phyloP scores from a whole-genome alignment of 2,329 filamentous ascomycete genomes.

The Diaporthe helianthi region DNA sequence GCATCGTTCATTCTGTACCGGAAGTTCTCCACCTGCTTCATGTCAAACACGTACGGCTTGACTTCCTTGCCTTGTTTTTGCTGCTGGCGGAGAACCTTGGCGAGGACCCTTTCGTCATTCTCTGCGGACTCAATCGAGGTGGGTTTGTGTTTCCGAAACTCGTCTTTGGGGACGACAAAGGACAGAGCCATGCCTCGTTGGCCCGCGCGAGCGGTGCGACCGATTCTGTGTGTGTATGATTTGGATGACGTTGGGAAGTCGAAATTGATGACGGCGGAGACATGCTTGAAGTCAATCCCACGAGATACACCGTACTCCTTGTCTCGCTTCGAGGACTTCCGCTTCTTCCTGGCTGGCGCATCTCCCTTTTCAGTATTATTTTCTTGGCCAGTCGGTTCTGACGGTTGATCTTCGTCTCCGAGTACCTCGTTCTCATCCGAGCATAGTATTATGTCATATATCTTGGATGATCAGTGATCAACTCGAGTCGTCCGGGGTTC shows the following conservation, averaged over 20 bases:
- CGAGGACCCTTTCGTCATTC: conserved; percentile 84
- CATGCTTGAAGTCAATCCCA: conserved; percentile 96
- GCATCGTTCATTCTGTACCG: conserved; percentile 95
- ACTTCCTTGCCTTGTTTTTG: conserved; percentile 79
- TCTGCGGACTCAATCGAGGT: conserved; percentile 78
- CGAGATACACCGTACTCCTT: conserved; percentile 95
- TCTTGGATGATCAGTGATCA: conserved; percentile 22
- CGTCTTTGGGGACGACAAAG: conserved; percentile 83
- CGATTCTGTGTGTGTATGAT: conserved; percentile 97
- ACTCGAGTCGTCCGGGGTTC: too few relatives aligned
- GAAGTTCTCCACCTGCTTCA: conserved; percentile 92
- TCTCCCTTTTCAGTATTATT: conserved; percentile 33
- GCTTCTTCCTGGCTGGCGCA: conserved; percentile 68
- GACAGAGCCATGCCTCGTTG: conserved; percentile 95
- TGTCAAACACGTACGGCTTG: conserved; percentile 92
- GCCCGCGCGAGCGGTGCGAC: conserved; percentile 88
- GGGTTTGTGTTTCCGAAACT: conserved; percentile 88
- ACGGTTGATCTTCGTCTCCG: conserved; percentile 63
- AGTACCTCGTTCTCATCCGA: conserved; percentile 90
- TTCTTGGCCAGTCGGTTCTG: conserved; percentile 38
- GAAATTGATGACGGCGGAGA: conserved; percentile 95
- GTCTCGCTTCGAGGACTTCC: conserved; percentile 70
- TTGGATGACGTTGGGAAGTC: conserved; percentile 88
- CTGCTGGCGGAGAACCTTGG: conserved; percentile 81
- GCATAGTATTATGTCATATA: conserved; percentile 96